Base-by-base conservation (phyloP, 2,329 filamentous ascomycete genomes). In the Pyricularia sp. region DNA sequence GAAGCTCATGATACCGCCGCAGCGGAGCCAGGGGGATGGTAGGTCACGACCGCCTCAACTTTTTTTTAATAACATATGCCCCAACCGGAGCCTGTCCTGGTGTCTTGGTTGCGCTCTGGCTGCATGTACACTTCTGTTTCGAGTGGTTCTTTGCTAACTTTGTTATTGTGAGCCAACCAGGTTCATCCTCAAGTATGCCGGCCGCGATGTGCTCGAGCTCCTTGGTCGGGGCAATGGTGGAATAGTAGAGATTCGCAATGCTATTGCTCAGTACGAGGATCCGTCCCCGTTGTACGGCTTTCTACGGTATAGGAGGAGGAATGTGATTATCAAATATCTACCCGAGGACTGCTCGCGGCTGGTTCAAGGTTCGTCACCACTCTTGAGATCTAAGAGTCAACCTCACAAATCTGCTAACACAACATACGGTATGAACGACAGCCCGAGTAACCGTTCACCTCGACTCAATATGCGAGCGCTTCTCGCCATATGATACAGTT, bases 1-100 rank as follows among this genome's bases (percentile, higher is more conserved):
- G 92, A 96, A 81, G 93, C 94, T 75, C 90, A 97, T 81, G 91
- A 94, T 77, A 83, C 87, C 74, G 92, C 92, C 69, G 83, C 90
- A 74, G 86, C 87, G 70, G 95, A 98, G 80, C 88, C 92, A 70
- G 94, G 93, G 82, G 94, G 93, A 90, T 99, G 95, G 95, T 98
- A 86, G 80, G 91, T 83, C 2, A 36, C 30, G 12, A n/a, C 26
- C n/a, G 20, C 12, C 33, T 36, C 68, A 70, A 69, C 61, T n/a
- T n/a, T n/a, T n/a, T n/a, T n/a, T n/a, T n/a, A n/a, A n/a, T n/a
- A n/a, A n/a, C n/a, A n/a, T n/a, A n/a, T n/a, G n/a, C 69, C 65
- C 23, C 50, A 50, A 14, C 36, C 33, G 36, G 25, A 68, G 61
- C 65, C 64, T 4, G 68, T 50, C 68, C 68, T 68, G n/a, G 20